Conservation (phyloP, 495 filamentous ascomycete species). For the Daldinia loculata region DNA sequence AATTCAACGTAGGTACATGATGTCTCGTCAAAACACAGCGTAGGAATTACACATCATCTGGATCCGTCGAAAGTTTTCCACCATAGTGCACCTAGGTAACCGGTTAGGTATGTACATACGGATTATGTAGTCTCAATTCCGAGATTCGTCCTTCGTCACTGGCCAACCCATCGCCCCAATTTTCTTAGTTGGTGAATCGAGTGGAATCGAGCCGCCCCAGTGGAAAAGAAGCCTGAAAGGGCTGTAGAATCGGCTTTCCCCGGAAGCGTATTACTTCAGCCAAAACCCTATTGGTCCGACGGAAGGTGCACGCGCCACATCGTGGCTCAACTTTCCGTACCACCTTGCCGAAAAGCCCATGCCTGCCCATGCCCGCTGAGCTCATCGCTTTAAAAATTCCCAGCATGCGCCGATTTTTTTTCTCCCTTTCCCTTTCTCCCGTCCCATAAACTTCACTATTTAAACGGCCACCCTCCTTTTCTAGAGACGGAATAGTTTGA, state of each 20-base stretch:
- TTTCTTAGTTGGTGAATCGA: conserved; percentile 19
- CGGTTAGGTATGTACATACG: too few species aligned
- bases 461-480: conserved; percentile 59
- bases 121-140: conserved; percentile 3
- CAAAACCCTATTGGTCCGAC: conserved; percentile 31
- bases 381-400: conserved; percentile 48
- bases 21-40: background rate
- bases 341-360: conserved; percentile 28
- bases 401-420: conserved; percentile 52
- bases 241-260: conserved; percentile 39
- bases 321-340: conserved; percentile 37
- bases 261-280: conserved; percentile 46
- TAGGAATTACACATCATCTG: conserved; percentile 12
- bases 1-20: background rate
- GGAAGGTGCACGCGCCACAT: conserved; percentile 30
- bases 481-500: conserved; percentile 39
- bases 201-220: conserved; percentile 1
- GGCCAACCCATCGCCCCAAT: conserved; percentile 14
- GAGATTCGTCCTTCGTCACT: conserved; percentile 31
- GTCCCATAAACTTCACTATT: conserved; percentile 46
- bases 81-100: background rate
- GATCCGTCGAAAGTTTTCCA: conserved; percentile 26
- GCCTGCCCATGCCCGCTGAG: conserved; percentile 33
- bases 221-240: conserved; percentile 6
- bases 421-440: conserved; percentile 40